Evolutionary conservation across 352 stramenopile genomes (phyloP), one percentile per base, ranked within the genome.

Genomic region (Elongisporangium undulatum): DNA sequence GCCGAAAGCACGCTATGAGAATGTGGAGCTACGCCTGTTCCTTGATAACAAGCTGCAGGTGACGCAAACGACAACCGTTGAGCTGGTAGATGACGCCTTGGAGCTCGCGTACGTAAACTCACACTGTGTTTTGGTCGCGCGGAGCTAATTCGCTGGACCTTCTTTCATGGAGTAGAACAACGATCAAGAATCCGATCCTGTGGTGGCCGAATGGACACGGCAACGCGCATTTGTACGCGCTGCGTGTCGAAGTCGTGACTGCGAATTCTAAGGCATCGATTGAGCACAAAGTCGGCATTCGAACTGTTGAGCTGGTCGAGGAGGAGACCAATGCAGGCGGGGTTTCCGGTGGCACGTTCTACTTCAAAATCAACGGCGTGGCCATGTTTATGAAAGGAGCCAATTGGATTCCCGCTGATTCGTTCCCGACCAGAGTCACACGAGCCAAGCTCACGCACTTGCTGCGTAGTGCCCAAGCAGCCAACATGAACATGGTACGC

Each of bases 401-500:
- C 15, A 94, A 94, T 62, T 92, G 80, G 79, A 88, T 94, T 49
- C 85, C 85, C 2, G 74, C 69, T 8, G 75, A 94, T 63, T 88
- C 82, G 17, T 93, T 94, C 23, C 81, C 83, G 8, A 90, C 85
- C 3, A 68, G 78, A 34, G 67, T 72, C 12, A 77, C 71, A 21
- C 19, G 54, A 16, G 63, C 69, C 4, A 82, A 66, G 4, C 65
- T 78, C 41, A 64, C 64, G 7, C 74, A 90, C 26, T 64, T 91
- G 22, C 59, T 94, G 17, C 53, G 71, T 26, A 92, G 82, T 55
- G 77, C 75, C 0, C 63, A 63, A 24, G 70, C 75, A 45, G 79
- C 82, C 20, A 84, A 94, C 61, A 94, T 94, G 85, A 94, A 94
- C 59, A 94, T 94, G 85, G 69, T 89, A 63, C 49, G 63, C 34